These are phyloP conservation scores for Linnemannia zychae DNA, from an alignment of 192 early-diverging fungal genomes.

Conservation along the genomic window DNA sequence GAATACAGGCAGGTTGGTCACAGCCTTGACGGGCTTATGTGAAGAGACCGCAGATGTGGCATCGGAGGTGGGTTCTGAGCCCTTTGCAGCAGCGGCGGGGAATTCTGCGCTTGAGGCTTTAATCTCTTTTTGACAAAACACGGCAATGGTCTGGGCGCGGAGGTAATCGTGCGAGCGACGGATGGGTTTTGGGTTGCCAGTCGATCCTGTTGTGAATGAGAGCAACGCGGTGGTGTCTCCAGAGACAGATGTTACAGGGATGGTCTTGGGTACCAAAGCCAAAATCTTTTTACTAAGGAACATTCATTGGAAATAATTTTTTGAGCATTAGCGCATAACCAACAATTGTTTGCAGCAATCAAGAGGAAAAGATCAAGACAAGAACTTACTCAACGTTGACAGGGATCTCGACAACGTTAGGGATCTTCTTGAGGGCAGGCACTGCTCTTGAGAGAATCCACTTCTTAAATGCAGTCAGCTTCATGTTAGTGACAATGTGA, in stretches of 20 bases:
- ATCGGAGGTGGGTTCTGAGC: neutral
- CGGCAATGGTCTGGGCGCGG: slow-evolving; percentile 52
- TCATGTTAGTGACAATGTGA: slow-evolving; percentile 57
- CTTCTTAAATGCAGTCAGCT: slow-evolving; percentile 51
- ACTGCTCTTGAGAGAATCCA: slow-evolving; percentile 52
- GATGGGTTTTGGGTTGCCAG: slow-evolving; percentile 56
- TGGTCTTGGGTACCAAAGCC: slow-evolving; percentile 23
- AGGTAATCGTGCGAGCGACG: slow-evolving; percentile 52
- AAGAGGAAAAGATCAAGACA: neutral
- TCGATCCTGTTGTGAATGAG: slow-evolving; percentile 55
- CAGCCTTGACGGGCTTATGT: slow-evolving; percentile 45
- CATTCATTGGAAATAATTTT: neutral
- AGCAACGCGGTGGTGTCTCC: slow-evolving; percentile 48
- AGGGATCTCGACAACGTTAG: slow-evolving; percentile 50
- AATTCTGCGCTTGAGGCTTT: slow-evolving; percentile 19
- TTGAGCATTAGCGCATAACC: neutral
- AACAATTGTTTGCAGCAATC: neutral
- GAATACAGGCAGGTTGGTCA: slow-evolving; percentile 51
- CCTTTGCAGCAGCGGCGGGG: neutral
- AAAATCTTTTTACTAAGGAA: slow-evolving; percentile 30
- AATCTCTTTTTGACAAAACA: slow-evolving; percentile 52
- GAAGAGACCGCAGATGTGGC: neutral
- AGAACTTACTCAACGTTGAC: slow-evolving; percentile 43
- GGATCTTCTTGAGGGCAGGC: slow-evolving; percentile 50
- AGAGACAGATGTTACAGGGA: slow-evolving; percentile 37